Evolutionary conservation across 768 basidiomycete species (phyloP).

Genomic region (Lepiota venenata): DNA sequence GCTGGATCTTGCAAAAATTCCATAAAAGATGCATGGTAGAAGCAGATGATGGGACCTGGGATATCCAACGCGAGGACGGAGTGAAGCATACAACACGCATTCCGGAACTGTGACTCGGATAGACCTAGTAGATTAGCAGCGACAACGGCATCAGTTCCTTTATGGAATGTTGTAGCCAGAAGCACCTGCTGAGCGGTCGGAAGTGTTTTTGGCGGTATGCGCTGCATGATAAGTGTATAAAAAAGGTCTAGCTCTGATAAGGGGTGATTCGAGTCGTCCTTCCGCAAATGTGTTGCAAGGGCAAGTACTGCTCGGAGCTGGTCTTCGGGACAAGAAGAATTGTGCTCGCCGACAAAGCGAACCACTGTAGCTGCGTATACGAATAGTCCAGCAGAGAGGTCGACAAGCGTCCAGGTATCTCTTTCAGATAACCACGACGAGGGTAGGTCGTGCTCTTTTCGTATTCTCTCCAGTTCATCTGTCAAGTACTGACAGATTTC

Average conservation of each 20-base stretch:
- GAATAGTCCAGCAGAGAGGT: conserved; percentile 4
- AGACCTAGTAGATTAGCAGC: not conserved
- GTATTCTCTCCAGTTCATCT: not conserved
- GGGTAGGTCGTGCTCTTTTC: not conserved
- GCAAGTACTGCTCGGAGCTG: not conserved
- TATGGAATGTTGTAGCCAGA: not conserved
- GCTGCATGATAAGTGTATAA: conserved; percentile 1
- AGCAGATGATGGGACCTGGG: not conserved
- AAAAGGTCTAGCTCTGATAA: conserved; percentile 2
- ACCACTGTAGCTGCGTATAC: conserved; percentile 2
- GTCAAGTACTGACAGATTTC: conserved; percentile 8
- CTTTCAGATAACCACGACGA: conserved; percentile 7
- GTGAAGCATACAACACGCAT: not conserved
- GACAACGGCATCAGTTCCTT: not conserved
- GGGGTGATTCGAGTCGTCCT: not conserved
- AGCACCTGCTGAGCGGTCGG: not conserved
- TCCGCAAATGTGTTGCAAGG: not conserved
- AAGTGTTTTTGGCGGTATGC: not conserved
- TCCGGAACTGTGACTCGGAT: not conserved
- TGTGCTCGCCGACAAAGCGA: conserved; percentile 1
- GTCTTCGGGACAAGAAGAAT: not conserved
- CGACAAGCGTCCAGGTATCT: not conserved
- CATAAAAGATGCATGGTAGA: not conserved
- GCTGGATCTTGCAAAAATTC: not conserved
- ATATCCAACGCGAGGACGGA: not conserved